Percentiles rank a stretch among this genome's conserved stretches.
Evolutionary conservation across 1,284 basidiomycete genomes (phyloP).

Genomic region (Dichomitus squalens): DNA sequence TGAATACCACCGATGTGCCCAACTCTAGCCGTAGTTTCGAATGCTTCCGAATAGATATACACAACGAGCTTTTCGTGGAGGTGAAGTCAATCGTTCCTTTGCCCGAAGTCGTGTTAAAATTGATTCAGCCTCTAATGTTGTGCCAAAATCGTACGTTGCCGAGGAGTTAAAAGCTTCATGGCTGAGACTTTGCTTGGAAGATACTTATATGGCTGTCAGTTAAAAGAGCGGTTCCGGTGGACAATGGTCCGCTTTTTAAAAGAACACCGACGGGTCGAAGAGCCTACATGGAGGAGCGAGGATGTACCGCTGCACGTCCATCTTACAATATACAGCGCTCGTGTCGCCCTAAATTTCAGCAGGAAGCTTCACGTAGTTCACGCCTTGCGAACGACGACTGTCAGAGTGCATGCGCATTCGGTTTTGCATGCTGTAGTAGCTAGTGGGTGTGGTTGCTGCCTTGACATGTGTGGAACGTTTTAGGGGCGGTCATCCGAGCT

Average conservation of each 20-base stretch:
- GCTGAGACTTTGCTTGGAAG: neutral
- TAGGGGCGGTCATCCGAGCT: too few relatives aligned
- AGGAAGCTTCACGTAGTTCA: too few relatives aligned
- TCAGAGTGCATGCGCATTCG: too few relatives aligned
- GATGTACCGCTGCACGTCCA: slow-evolving; percentile 21
- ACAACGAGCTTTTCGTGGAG: slow-evolving; percentile 20
- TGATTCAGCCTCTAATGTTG: slow-evolving; percentile 20
- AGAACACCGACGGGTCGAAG: slow-evolving; percentile 15
- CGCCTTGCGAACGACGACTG: too few relatives aligned
- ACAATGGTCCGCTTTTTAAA: slow-evolving; percentile 6
- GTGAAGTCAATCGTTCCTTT: slow-evolving; percentile 17
- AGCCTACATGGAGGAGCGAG: slow-evolving; percentile 17
- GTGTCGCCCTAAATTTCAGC: too few relatives aligned
- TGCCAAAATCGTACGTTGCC: slow-evolving; percentile 23
- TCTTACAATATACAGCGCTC: too few relatives aligned
- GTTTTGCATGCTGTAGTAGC: too few relatives aligned
- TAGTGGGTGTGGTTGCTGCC: too few relatives aligned
- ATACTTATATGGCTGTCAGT: neutral
- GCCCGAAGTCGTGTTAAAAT: slow-evolving; percentile 11
- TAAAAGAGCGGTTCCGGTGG: slow-evolving; percentile 6
- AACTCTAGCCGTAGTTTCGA: slow-evolving; percentile 13
- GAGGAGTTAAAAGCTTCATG: slow-evolving; percentile 11
- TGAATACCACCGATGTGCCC: slow-evolving; percentile 18
- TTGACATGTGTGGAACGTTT: too few relatives aligned
- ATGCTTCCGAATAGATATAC: slow-evolving; percentile 17